phyloP scores from a whole-genome alignment of 2,329 filamentous ascomycete species.

The Pleoardoris graminearum region DNA sequence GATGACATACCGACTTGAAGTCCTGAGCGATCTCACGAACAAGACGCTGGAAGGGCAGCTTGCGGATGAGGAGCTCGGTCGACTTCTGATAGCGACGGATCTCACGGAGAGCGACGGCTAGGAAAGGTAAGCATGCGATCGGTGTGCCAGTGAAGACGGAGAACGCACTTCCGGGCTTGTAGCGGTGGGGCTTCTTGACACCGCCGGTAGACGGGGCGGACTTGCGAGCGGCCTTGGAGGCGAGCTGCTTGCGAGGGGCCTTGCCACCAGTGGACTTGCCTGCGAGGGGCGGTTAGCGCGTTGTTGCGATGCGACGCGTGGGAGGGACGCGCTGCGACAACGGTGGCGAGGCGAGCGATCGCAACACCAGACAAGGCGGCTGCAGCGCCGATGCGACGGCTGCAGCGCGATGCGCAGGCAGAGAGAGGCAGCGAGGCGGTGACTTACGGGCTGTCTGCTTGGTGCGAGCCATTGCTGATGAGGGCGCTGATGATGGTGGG shows the following conservation, averaged over 20 bases:
- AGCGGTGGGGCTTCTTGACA: conserved; percentile 61
- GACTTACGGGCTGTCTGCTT: conserved; percentile 61
- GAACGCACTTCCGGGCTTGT: conserved; percentile 57
- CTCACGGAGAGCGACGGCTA: conserved; percentile 78
- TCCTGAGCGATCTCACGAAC: conserved; percentile 74
- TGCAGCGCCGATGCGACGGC: conserved; percentile 12
- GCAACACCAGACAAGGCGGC: conserved; percentile 18
- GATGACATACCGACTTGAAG: conserved; percentile 52
- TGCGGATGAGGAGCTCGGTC: conserved; percentile 82
- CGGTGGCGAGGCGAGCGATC: conserved; percentile 16
- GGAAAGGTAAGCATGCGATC: background rate
- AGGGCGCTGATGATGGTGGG: conserved; percentile 29
- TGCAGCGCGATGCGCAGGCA: conserved; percentile 25
- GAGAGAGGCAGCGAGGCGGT: conserved; percentile 22
- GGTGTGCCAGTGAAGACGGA: background rate
- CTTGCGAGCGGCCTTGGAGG: conserved; percentile 99
- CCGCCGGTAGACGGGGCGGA: conserved; percentile 90
- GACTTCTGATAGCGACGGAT: conserved; percentile 89
- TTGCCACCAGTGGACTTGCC: conserved; percentile 77
- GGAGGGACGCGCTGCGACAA: conserved; percentile 16
- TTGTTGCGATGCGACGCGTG: conserved; percentile 13
- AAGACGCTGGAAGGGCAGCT: conserved; percentile 78
- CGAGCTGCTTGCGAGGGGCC: conserved; percentile 89
- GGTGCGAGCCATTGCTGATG: conserved; percentile 55
- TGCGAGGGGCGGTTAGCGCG: conserved; percentile 46